Conservation (phyloP, 768 basidiomycete species). For the Leucosporidium yakuticum region DNA sequence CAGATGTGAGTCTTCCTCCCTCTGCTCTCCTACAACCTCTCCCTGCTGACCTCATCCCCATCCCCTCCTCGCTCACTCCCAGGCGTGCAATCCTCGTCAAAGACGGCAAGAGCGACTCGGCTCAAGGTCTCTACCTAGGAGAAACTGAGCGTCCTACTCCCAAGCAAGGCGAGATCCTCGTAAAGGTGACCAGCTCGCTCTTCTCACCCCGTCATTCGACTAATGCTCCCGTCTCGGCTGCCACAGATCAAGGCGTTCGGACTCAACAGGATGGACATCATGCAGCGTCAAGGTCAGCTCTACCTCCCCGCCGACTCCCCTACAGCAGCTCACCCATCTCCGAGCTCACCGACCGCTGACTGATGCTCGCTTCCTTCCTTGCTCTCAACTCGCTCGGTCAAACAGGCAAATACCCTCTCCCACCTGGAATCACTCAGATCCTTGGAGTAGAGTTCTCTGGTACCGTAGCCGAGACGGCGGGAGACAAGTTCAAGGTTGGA, state of each 20-base stretch:
- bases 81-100: slow-evolving; percentile 29
- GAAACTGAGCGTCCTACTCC: slow-evolving; percentile 27
- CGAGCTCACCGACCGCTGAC: not conserved
- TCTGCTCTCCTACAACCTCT: not conserved
- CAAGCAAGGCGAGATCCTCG: slow-evolving; percentile 31
- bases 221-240: not conserved
- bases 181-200: slow-evolving; percentile 21
- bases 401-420: slow-evolving; percentile 32
- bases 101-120: slow-evolving; percentile 16
- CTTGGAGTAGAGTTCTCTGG: slow-evolving; percentile 40
- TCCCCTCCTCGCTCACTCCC: not conserved
- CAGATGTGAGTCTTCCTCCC: slow-evolving; percentile 6
- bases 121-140: slow-evolving; percentile 30
- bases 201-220: not conserved
- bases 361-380: too few species aligned
- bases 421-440: slow-evolving; percentile 33
- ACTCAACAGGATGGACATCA: slow-evolving; percentile 38
- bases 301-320: not conserved
- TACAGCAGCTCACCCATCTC: not conserved
- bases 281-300: slow-evolving; percentile 29
- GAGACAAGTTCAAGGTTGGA: slow-evolving; percentile 26
- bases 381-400: too few species aligned
- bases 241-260: slow-evolving; percentile 36
- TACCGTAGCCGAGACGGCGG: slow-evolving; percentile 25
- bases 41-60: not conserved